Conservation (phyloP, 1,139 yeast species). For the Taphrina sp. region DNA sequence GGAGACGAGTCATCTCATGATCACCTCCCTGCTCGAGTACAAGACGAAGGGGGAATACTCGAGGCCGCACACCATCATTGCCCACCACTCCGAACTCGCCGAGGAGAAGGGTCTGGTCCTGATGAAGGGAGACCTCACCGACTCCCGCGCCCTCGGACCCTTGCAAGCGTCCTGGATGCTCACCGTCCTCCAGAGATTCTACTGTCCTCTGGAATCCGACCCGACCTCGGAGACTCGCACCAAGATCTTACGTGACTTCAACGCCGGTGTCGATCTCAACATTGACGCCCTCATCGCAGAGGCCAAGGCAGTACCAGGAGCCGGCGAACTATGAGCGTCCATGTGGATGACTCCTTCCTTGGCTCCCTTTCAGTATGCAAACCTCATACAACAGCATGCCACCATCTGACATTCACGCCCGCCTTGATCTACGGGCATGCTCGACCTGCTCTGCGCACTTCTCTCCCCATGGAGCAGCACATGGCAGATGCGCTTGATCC, state of each 20-base stretch:
- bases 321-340: slow-evolving; percentile 4
- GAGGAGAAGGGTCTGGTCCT: slow-evolving; percentile 64
- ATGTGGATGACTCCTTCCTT: no score
- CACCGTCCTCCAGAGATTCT: slow-evolving; percentile 81
- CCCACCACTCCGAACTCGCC: slow-evolving; percentile 78
- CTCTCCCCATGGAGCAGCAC: no score
- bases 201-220: slow-evolving; percentile 42
- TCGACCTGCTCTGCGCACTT: no score
- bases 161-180: slow-evolving; percentile 78
- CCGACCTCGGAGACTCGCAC: slow-evolving; percentile 37
- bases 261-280: slow-evolving; percentile 18
- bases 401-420: no score
- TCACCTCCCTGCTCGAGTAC: slow-evolving; percentile 89
- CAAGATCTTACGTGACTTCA: slow-evolving; percentile 19
- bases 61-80: slow-evolving; percentile 87
- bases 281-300: slow-evolving; percentile 29
- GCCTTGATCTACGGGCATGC: no score
- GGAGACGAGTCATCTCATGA: slow-evolving; percentile 78
- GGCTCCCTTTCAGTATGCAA: no score
- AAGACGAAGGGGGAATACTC: slow-evolving; percentile 90
- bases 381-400: no score
- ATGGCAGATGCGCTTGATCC: no score
- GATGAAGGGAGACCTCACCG: slow-evolving; percentile 84
- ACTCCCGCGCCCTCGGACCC: slow-evolving; percentile 58
- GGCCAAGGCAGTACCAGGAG: slow-evolving; percentile 29